These are phyloP conservation scores for Colletotrichum lupini DNA, from an alignment of 2,329 filamentous ascomycete genomes.

Conservation along the genomic window DNA sequence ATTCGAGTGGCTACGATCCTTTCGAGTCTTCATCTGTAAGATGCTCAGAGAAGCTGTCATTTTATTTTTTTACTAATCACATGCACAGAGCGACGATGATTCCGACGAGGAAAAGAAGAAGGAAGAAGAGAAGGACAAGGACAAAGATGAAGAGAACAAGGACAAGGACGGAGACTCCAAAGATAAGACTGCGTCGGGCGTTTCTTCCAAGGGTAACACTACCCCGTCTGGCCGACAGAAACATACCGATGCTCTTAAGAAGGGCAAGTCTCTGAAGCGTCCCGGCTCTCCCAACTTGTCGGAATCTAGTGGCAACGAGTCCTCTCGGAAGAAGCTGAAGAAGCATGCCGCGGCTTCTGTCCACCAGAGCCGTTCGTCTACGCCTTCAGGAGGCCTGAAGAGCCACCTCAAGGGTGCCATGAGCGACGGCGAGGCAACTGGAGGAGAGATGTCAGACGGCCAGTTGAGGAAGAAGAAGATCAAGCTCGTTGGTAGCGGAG, in stretches of 20 bases:
- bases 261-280: slow-evolving; percentile 78
- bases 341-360: slow-evolving; percentile 64
- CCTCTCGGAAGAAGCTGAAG: slow-evolving; percentile 83
- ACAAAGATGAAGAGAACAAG: slow-evolving; percentile 68
- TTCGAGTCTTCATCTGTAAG: slow-evolving; percentile 49
- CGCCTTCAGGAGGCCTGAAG: slow-evolving; percentile 61
- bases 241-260: slow-evolving; percentile 59
- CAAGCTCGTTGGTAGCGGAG: slow-evolving; percentile 59
- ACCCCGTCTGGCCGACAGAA: slow-evolving; percentile 63
- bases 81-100: slow-evolving; percentile 61
- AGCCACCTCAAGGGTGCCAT: slow-evolving; percentile 66
- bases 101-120: slow-evolving; percentile 48
- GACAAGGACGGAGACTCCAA: slow-evolving; percentile 69
- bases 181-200: slow-evolving; percentile 63
- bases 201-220: slow-evolving; percentile 76
- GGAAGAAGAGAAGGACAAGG: slow-evolving; percentile 42
- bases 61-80: slow-evolving; percentile 35
- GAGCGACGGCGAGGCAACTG: slow-evolving; percentile 79
- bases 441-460: slow-evolving; percentile 73
- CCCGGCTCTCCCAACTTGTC: slow-evolving; percentile 88
- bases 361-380: slow-evolving; percentile 64
- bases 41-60: not conserved
- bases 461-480: slow-evolving; percentile 63
- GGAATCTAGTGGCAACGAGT: slow-evolving; percentile 93
- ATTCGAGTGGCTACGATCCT: slow-evolving; percentile 60